These are phyloP conservation scores for Cryomyces antarcticus DNA, from an alignment of 495 filamentous ascomycete genomes.

Conservation along the genomic window DNA sequence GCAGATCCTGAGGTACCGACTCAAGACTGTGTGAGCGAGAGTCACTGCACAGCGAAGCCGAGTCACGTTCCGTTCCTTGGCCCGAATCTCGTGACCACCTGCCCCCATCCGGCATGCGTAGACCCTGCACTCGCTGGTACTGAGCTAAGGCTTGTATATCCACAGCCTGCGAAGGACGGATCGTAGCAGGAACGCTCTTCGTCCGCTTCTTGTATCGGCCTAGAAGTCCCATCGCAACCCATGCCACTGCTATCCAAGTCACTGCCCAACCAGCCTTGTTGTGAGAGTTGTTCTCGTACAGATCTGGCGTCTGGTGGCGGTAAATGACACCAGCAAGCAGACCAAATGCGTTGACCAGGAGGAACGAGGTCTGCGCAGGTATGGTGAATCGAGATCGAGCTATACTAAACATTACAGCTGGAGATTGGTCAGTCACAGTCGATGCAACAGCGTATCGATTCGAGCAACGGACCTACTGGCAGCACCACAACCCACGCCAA, in stretches of 20 bases:
- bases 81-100: slow-evolving; percentile 75
- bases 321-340: slow-evolving; percentile 57
- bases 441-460: not conserved
- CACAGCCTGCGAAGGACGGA: slow-evolving; percentile 41
- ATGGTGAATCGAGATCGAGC: slow-evolving; percentile 57
- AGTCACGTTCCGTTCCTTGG: slow-evolving; percentile 60
- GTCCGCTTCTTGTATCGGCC: slow-evolving; percentile 25
- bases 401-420: slow-evolving; percentile 72
- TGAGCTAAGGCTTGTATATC: slow-evolving; percentile 46
- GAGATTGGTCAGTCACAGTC: not conserved
- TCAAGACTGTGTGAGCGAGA: slow-evolving; percentile 38
- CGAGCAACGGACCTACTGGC: slow-evolving; percentile 45
- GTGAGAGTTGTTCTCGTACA: slow-evolving; percentile 78
- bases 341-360: slow-evolving; percentile 48
- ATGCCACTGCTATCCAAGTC: slow-evolving; percentile 47
- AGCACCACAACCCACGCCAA: slow-evolving; percentile 68
- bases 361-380: slow-evolving; percentile 55
- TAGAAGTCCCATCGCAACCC: slow-evolving; percentile 48
- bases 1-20: slow-evolving; percentile 25
- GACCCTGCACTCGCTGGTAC: slow-evolving; percentile 31
- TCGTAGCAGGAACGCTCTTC: slow-evolving; percentile 26
- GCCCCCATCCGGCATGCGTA: slow-evolving; percentile 23
- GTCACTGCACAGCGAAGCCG: slow-evolving; percentile 41
- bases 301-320: slow-evolving; percentile 62
- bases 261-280: slow-evolving; percentile 77